A percentile compares a stretch with the other conserved stretches of the same genome.
phyloP scores from a whole-genome alignment of 2,329 filamentous ascomycete species.

The Bisporella sp. region DNA sequence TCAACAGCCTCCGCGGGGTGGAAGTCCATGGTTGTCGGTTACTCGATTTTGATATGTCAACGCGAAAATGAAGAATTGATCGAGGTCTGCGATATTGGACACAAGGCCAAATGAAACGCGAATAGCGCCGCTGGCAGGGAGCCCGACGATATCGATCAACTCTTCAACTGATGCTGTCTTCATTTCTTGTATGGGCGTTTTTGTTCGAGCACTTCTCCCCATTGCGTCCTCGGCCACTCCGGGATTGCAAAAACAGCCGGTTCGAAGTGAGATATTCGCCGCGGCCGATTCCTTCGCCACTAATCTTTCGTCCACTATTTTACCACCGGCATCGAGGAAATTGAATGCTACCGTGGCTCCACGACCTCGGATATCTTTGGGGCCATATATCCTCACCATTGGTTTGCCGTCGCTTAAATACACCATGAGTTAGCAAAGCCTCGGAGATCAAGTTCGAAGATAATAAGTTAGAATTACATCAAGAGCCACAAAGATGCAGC shows the following conservation, averaged over 20 bases:
- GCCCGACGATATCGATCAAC: conserved; percentile 13
- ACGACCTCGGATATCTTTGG: conserved; percentile 21
- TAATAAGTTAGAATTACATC: too few species aligned
- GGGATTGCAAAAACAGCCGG: conserved; percentile 38
- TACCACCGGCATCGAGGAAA: conserved; percentile 28
- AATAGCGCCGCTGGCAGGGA: conserved; percentile 28
- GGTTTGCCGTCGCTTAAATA: conserved; percentile 21
- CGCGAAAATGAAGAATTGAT: conserved; percentile 30
- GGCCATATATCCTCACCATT: conserved; percentile 32
- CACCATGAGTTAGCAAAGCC: too few species aligned
- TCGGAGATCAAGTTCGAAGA: too few species aligned
- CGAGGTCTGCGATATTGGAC: conserved; percentile 29
- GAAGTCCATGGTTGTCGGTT: conserved; percentile 1
- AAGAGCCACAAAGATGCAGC: too few species aligned
- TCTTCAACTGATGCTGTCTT: conserved; percentile 17
- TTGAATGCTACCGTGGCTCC: conserved; percentile 35
- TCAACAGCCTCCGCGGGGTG: conserved; percentile 3
- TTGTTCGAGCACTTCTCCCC: conserved; percentile 3
- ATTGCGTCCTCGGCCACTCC: conserved; percentile 32
- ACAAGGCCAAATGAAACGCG: conserved; percentile 34
- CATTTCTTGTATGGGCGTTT: conserved; percentile 1
- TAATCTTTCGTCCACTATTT: conserved; percentile 31
- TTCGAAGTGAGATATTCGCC: conserved; percentile 32
- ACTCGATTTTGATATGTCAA: conserved; percentile 28
- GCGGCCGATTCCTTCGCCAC: conserved; percentile 29